phyloP scores from a whole-genome alignment of 148 eudicot genomes.

The Pharnaceum exiguum region DNA sequence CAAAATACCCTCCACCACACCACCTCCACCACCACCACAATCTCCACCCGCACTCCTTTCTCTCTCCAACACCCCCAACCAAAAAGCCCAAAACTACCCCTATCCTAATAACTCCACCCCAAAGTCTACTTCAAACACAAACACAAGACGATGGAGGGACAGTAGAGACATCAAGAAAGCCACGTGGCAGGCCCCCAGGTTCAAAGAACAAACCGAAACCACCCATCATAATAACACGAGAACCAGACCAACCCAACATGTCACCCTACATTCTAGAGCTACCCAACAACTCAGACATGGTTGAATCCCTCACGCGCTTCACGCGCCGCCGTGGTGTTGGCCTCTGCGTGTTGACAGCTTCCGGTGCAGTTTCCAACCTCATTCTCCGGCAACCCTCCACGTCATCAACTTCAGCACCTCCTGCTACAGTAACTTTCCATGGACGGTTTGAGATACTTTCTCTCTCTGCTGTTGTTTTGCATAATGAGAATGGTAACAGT shows the following conservation, averaged over 20 bases:
- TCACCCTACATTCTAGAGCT: conserved; percentile 57
- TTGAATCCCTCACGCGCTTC: conserved; percentile 38
- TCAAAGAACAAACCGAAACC: conserved; percentile 82
- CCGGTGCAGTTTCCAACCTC: conserved; percentile 52
- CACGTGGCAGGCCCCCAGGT: conserved; percentile 87
- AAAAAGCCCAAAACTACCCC: conserved; percentile 13
- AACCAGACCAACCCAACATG: conserved; percentile 53
- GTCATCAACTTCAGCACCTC: conserved; percentile 20
- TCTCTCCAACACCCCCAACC: too few species aligned
- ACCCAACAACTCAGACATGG: conserved; percentile 38
- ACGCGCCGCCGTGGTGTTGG: conserved; percentile 43
- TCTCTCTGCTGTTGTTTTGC: conserved; percentile 24
- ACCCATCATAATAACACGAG: conserved; percentile 39
- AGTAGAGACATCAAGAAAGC: conserved; percentile 52
- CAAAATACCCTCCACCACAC: conserved; percentile 25
- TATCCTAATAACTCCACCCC: too few species aligned
- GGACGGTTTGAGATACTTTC: conserved; percentile 44
- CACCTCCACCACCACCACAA: conserved; percentile 2
- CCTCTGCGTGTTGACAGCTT: conserved; percentile 43
- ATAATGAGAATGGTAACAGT: conserved; percentile 11
- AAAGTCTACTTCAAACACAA: too few species aligned
- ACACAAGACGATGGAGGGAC: conserved; percentile 48
- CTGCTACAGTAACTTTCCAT: conserved; percentile 45
- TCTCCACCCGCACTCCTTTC: conserved; percentile 9
- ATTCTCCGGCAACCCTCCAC: conserved; percentile 42